A percentile compares a stretch with the other conserved stretches of the same genome.
These are phyloP conservation scores for Fomitopsis serialis DNA, from an alignment of 768 basidiomycete species.

Conservation along the genomic window DNA sequence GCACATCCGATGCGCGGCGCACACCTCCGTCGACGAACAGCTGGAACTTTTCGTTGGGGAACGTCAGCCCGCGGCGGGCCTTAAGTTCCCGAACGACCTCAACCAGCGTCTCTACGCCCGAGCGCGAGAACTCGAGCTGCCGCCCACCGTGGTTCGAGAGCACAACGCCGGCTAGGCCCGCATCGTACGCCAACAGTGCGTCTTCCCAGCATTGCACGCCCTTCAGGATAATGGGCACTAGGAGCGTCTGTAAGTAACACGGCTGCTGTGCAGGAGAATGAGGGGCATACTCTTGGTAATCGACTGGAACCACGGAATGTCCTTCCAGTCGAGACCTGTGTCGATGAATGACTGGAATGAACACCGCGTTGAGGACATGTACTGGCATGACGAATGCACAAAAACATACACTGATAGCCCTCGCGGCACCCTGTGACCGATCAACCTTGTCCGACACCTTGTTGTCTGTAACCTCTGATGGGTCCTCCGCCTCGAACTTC, in stretches of 20 bases:
- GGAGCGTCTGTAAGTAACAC: background rate
- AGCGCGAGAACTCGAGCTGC: constrained; percentile 45
- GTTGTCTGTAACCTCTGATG: constrained; percentile 48
- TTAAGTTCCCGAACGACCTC: constrained; percentile 67
- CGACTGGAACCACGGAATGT: constrained; percentile 60
- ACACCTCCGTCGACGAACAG: constrained; percentile 95
- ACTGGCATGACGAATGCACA: background rate
- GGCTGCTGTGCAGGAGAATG: background rate
- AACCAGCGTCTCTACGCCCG: constrained; percentile 45
- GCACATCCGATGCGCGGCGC: constrained; percentile 80
- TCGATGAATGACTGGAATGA: constrained; percentile 83
- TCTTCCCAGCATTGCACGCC: constrained; percentile 65
- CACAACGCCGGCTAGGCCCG: constrained; percentile 42
- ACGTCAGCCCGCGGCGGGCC: constrained; percentile 55
- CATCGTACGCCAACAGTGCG: constrained; percentile 46
- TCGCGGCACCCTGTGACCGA: constrained; percentile 85
- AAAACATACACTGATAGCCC: constrained; percentile 78
- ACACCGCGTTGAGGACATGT: background rate
- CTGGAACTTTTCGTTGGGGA: constrained; percentile 78
- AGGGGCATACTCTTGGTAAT: constrained; percentile 47
- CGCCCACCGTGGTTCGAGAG: constrained; percentile 58
- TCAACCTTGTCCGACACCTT: constrained; percentile 50
- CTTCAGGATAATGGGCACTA: constrained; percentile 58
- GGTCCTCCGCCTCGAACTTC: constrained; percentile 85
- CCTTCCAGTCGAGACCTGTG: constrained; percentile 81